Base-by-base conservation (phyloP, 768 basidiomycete genomes). In the Lentinula lateritia region DNA sequence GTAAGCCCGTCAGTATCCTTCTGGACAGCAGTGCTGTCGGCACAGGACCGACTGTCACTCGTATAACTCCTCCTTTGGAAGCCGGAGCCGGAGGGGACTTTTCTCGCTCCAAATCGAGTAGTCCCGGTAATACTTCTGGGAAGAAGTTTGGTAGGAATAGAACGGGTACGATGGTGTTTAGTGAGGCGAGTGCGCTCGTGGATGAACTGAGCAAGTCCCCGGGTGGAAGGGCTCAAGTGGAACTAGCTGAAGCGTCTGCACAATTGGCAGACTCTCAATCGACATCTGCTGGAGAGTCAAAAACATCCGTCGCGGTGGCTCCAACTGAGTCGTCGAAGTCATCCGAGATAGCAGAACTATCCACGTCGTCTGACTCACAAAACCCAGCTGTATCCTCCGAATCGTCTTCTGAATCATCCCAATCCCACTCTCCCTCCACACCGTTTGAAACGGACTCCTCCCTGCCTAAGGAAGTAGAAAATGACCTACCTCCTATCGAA, bases 81-180 rank as follows among this genome's bases (percentile, higher is more conserved):
- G 55, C 10, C 15, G 43, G 41, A 28, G 28, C 3, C 28, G 2
- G 3, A 28, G 28, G 28, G 28, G 28, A 28, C 28, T 9, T 46
- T 32, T 10, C 28, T 13, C 15, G 28, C 57, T 34, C 42, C 43
- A 8, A n/a, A 10, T 45, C n/a, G 3, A 20, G 18, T 46, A 46
- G 45, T 39, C 63, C 64, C 4, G 63, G 64, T 56, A 75, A 73
- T 60, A 73, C 77, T 46, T 41, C 18, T 46, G 55, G 41, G 20
- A 71, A 77, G 2, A 71, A 65, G 52, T 64, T 70, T 32, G 76
- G 82, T 10, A 76, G 82, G 23, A 76, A 64, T 65, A 72, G 82
- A 46, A 84, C 83, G 16, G 83, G 83, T 61, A 84, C 83, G 6
- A 84, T 84, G 83, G 77, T 84, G 50, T 78, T 79, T 69, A 63